These are phyloP conservation scores for Fusarium sacchari DNA, from an alignment of 2,329 filamentous ascomycete genomes.

Conservation along the genomic window DNA sequence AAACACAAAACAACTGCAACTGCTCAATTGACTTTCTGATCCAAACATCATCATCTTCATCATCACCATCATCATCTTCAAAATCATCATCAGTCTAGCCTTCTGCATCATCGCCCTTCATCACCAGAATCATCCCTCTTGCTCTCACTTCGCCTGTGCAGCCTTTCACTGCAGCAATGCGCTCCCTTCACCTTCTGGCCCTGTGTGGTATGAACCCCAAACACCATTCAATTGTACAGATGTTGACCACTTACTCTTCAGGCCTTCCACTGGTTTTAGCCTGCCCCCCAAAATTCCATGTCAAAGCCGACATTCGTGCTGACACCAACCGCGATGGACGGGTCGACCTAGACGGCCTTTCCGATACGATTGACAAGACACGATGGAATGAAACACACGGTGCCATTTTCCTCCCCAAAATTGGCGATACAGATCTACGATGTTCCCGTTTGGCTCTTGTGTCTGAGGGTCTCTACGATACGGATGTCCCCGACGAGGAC, in stretches of 20 bases:
- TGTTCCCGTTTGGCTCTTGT: slow-evolving; percentile 28
- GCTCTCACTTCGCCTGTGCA: background rate
- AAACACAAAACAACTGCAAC: background rate
- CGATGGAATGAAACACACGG: slow-evolving; percentile 39
- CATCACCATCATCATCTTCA: background rate
- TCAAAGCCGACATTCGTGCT: slow-evolving; percentile 35
- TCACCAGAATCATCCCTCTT: too few relatives aligned
- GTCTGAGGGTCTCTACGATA: background rate
- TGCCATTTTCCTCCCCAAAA: slow-evolving; percentile 50
- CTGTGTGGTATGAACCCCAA: background rate
- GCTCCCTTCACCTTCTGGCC: background rate
- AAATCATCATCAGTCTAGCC: background rate
- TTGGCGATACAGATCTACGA: slow-evolving; percentile 46
- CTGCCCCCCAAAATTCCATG: accelerated
- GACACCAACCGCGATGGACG: slow-evolving; percentile 50
- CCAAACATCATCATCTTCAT: background rate
- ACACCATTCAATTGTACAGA: background rate
- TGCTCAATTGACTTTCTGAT: background rate
- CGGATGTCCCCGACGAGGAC: slow-evolving; percentile 11
- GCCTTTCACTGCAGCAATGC: background rate
- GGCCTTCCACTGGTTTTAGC: background rate
- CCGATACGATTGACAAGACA: slow-evolving; percentile 37
- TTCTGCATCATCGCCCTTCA: background rate
- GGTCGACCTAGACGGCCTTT: slow-evolving; percentile 32
- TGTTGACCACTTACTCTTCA: background rate